Percentiles rank a stretch among this genome's conserved stretches.
Conservation (phyloP, 495 filamentous ascomycete genomes). For the Annulohypoxylon nitens region DNA sequence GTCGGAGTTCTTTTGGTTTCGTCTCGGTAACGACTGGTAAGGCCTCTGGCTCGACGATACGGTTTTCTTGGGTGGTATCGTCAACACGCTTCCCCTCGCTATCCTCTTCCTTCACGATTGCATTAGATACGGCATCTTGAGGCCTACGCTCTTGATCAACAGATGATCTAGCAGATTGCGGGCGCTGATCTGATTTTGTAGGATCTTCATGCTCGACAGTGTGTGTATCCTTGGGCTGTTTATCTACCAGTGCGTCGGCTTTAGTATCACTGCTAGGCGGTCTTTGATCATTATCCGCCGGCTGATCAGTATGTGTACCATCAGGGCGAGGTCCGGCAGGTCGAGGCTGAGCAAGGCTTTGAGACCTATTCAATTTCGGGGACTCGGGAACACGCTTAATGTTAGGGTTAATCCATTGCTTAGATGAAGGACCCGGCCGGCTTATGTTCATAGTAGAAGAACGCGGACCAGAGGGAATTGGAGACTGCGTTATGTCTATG, state of each 20-base stretch:
- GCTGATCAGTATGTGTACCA: conserved; percentile 56
- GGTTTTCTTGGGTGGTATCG: background rate
- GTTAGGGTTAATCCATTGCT: conserved; percentile 73
- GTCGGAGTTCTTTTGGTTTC: conserved; percentile 29
- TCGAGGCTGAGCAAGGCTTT: conserved; percentile 58
- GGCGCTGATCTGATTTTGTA: conserved; percentile 53
- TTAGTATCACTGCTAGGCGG: conserved; percentile 63
- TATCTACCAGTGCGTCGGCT: conserved; percentile 54
- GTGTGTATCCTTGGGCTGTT: conserved; percentile 51
- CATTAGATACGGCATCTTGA: conserved; percentile 29
- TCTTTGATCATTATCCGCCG: conserved; percentile 55
- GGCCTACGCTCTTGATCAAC: conserved; percentile 52
- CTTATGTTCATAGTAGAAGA: conserved; percentile 55
- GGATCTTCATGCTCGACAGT: conserved; percentile 53
- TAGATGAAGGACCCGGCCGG: conserved; percentile 63
- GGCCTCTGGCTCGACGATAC: conserved; percentile 2
- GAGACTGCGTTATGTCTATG: conserved; percentile 65
- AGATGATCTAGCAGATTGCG: conserved; percentile 57
- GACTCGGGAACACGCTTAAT: conserved; percentile 61
- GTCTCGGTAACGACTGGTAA: conserved; percentile 8
- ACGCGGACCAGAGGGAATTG: conserved; percentile 69
- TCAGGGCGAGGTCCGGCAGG: conserved; percentile 58
- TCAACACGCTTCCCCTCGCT: conserved; percentile 19
- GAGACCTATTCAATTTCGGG: conserved; percentile 58
- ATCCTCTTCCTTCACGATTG: conserved; percentile 21